A percentile compares a stretch with the other conserved stretches of the same genome.
Evolutionary conservation across 2,329 filamentous ascomycete species (phyloP).

Genomic region (Cladosporium sp.): DNA sequence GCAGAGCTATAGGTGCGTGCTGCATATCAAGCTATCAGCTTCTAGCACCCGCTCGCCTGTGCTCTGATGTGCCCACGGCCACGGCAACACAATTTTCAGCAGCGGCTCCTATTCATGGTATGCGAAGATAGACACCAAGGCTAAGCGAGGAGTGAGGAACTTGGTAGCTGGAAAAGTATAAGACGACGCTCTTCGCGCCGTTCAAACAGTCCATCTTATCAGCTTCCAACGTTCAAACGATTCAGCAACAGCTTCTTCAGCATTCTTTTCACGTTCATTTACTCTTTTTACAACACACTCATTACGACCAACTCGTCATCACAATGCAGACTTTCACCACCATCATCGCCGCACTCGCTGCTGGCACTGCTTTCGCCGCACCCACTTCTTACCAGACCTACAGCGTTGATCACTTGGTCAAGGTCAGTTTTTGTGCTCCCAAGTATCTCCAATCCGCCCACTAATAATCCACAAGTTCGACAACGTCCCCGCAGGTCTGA

Average conservation of each 20-base stretch:
- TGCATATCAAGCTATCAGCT: background rate
- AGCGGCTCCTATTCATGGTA: background rate
- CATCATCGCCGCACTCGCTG: constrained; percentile 3
- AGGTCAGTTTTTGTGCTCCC: background rate
- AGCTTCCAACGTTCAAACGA: constrained; percentile 1
- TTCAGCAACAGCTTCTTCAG: constrained; percentile 10
- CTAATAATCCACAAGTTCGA: constrained; percentile 4
- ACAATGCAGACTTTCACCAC: constrained; percentile 9
- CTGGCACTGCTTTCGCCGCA: constrained; percentile 10
- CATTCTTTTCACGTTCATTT: background rate
- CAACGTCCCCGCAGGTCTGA: constrained; percentile 4
- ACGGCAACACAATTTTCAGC: background rate
- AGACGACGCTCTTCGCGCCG: background rate
- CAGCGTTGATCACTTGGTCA: constrained; percentile 2
- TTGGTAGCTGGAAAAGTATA: background rate
- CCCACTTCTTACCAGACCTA: constrained; percentile 1
- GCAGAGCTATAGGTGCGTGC: constrained; percentile 5
- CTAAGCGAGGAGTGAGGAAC: background rate
- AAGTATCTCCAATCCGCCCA: background rate
- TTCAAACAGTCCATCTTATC: background rate
- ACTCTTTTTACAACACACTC: constrained; percentile 5
- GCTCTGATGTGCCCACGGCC: background rate
- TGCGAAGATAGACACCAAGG: background rate
- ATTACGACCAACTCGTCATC: background rate
- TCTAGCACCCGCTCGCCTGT: background rate